Conservation (phyloP, 2,329 filamentous ascomycete genomes). For the Penicillium occitanis region DNA sequence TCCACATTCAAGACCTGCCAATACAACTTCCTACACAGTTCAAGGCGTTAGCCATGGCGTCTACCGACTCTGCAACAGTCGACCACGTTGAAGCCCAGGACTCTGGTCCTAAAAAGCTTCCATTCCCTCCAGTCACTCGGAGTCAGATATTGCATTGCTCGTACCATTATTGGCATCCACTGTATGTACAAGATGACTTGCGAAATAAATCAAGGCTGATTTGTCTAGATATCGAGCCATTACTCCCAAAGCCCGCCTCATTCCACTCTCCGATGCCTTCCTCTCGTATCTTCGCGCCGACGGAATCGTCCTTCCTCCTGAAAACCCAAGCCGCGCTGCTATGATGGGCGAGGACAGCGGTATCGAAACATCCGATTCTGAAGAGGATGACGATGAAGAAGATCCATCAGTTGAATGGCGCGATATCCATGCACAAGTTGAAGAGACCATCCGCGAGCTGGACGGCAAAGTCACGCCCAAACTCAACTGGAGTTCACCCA, state of each 20-base stretch:
- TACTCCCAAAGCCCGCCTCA: constrained; percentile 81
- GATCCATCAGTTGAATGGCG: constrained; percentile 59
- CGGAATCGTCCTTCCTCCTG: constrained; percentile 74
- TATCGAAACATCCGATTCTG: constrained; percentile 58
- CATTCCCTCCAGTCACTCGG: constrained; percentile 80
- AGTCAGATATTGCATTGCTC: constrained; percentile 92
- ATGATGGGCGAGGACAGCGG: constrained; percentile 51
- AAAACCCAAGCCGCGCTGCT: constrained; percentile 43
- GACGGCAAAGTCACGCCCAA: constrained; percentile 88
- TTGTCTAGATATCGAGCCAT: constrained; percentile 67
- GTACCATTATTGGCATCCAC: constrained; percentile 87
- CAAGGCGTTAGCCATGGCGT: background rate
- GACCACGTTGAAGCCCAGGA: constrained; percentile 22
- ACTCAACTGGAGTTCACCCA: constrained; percentile 95
- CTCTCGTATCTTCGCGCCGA: constrained; percentile 86
- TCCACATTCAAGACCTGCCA: background rate
- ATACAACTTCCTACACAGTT: too few relatives aligned
- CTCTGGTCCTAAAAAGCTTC: constrained; percentile 44
- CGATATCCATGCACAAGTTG: constrained; percentile 74
- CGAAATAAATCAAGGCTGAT: constrained; percentile 20
- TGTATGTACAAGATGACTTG: constrained; percentile 45
- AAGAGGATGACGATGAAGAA: constrained; percentile 57
- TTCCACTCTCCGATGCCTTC: constrained; percentile 73
- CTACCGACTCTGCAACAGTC: background rate
- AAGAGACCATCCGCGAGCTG: constrained; percentile 72